Percentiles rank a stretch among this genome's conserved stretches.
phyloP scores from a whole-genome alignment of 1,284 basidiomycete genomes.

The Melampsora larici-populina region DNA sequence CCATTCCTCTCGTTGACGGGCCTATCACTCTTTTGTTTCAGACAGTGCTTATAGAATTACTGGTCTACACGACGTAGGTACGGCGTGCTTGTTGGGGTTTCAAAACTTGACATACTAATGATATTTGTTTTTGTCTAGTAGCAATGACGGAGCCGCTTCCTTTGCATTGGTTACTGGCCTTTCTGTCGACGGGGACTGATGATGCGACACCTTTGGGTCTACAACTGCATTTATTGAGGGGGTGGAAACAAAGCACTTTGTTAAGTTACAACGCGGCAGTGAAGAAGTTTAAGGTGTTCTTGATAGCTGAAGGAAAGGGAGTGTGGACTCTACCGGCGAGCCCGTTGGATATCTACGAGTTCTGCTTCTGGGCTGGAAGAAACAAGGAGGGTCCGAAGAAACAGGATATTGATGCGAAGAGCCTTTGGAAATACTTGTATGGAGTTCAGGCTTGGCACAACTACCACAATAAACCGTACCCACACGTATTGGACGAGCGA shows the following conservation, averaged over 20 bases:
- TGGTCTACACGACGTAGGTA: too few relatives aligned
- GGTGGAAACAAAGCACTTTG: not conserved
- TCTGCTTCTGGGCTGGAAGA: slow-evolving; percentile 14
- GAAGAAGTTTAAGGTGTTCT: not conserved
- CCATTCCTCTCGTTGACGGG: too few relatives aligned
- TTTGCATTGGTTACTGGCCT: not conserved
- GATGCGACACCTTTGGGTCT: not conserved
- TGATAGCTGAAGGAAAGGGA: not conserved
- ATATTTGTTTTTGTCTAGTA: too few relatives aligned
- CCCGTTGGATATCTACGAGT: not conserved
- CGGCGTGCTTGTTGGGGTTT: not conserved
- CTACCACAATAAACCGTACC: slow-evolving; percentile 5
- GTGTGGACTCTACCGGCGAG: not conserved
- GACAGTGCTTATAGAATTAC: too few relatives aligned
- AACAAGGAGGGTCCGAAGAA: too few relatives aligned
- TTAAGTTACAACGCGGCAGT: slow-evolving; percentile 6
- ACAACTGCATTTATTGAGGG: not conserved
- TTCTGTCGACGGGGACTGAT: not conserved
- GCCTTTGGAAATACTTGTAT: not conserved
- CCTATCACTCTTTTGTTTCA: too few relatives aligned
- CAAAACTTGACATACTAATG: not conserved
- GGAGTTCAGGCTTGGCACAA: slow-evolving; percentile 14
- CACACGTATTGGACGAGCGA: not conserved
- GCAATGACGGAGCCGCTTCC: not conserved
- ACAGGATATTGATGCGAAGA: not conserved